Evolutionary conservation across 768 basidiomycete species (phyloP), one percentile per base, ranked within the genome.

Genomic region (Termitomyces sp.): DNA sequence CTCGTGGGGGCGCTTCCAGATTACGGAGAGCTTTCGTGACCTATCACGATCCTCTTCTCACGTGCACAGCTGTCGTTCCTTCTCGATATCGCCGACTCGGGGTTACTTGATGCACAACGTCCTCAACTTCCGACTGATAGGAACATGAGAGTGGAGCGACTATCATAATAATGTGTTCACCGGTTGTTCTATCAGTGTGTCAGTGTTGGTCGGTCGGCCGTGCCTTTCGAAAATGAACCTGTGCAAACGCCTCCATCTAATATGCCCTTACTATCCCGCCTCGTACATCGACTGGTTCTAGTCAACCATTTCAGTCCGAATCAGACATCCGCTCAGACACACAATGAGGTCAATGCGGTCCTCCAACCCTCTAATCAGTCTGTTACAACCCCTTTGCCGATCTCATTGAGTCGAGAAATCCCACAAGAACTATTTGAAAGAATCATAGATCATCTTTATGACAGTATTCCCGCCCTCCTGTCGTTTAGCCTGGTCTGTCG

Each of bases 401-500:
- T 40, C 3, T 40, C 47, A 2, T 11, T 60, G 33, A 59, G 40
- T 32, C 60, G 45, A 9, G 43, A 49, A 18, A 59, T 65, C 18
- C 64, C 64, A 13, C 60, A 54, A n/a, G 64, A 65, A 52, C 53
- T 65, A 10, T 61, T 54, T 32, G 62, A 65, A 33, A 49, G 52
- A 16, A 53, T 65, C 33, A 61, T 65, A 3, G 54, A 59, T 13
- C 33, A 58, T 30, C 58, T 65, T 13, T 45, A 50, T 26, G 35
- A 60, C 32, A 54, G 64, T 51, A 38, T 46, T 18, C 20, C 18
- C n/a, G 38, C 63, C 28, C 55, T 67, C 14, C 44, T 57, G 26
- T 52, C 55, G 16, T 69, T 66, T 53, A 60, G 64, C n/a, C 40
- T 66, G 32, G 68, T 69, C 18, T 69, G 65, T 45, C 57, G 56